Conservation (phyloP, 495 filamentous ascomycete species). For the Penicillium cataractarum region DNA sequence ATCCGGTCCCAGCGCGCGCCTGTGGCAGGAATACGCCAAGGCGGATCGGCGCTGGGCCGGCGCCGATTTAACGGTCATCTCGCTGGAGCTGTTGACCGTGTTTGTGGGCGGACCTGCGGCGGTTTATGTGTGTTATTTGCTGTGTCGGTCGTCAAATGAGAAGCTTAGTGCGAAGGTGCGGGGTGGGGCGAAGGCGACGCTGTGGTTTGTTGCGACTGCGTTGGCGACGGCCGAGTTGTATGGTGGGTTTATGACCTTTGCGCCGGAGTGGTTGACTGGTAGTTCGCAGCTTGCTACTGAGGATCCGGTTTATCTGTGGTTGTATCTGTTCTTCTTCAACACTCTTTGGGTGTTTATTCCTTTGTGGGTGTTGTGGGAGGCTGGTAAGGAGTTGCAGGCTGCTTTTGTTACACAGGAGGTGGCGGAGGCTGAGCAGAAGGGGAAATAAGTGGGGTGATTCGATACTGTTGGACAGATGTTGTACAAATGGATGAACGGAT, state of each 20-base stretch:
- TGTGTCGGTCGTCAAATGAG: conserved; percentile 43
- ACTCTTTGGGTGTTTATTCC: conserved; percentile 85
- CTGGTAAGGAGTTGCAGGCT: conserved; percentile 59
- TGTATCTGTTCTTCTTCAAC: conserved; percentile 93
- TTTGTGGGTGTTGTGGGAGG: conserved; percentile 72
- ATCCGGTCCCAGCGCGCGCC: conserved; percentile 60
- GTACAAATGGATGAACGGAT: not conserved
- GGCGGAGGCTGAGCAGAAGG: conserved; percentile 16
- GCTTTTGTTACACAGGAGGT: conserved; percentile 52
- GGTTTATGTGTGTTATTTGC: conserved; percentile 67
- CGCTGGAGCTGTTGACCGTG: conserved; percentile 85
- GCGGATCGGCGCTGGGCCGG: conserved; percentile 83
- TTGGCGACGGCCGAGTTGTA: conserved; percentile 94
- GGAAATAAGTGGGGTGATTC: conserved; percentile 1
- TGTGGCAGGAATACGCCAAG: conserved; percentile 94
- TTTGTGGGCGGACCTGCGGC: conserved; percentile 75
- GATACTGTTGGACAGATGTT: not conserved
- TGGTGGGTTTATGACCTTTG: conserved; percentile 96
- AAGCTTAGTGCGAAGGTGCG: conserved; percentile 20
- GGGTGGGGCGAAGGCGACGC: conserved; percentile 53
- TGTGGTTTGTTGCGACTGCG: conserved; percentile 71
- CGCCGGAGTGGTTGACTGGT: conserved; percentile 86
- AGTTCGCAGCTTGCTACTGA: conserved; percentile 75
- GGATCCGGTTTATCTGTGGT: conserved; percentile 84
- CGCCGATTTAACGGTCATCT: conserved; percentile 77